Percentiles rank a stretch among this genome's conserved stretches.
Evolutionary conservation across 2,329 filamentous ascomycete species (phyloP).

Genomic region (Arthrobotrys iridis): DNA sequence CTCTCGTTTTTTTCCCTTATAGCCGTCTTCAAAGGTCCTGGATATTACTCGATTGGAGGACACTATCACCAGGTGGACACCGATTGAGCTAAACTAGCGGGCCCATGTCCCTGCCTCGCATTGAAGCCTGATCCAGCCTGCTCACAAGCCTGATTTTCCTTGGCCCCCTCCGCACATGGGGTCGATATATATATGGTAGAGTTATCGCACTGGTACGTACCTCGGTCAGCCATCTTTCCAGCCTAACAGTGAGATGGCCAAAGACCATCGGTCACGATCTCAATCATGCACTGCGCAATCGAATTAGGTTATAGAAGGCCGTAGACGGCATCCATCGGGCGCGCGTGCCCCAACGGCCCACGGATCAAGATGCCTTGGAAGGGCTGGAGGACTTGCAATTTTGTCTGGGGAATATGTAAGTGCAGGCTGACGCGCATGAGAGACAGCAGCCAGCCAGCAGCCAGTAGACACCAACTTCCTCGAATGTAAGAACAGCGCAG

Average conservation of each 20-base stretch:
- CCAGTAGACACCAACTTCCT: conserved; percentile 19
- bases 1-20: neutral
- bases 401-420: conserved; percentile 21
- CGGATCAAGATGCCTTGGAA: conserved; percentile 18
- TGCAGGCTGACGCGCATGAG: conserved; percentile 51
- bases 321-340: conserved; percentile 54
- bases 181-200: neutral
- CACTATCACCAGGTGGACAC: conserved; percentile 15
- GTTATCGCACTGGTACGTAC: conserved; percentile 11
- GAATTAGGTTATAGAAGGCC: conserved; percentile 54
- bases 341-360: conserved; percentile 23
- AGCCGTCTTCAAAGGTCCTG: neutral
- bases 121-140: conserved; percentile 3
- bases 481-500: conserved; percentile 1
- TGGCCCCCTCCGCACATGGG: neutral
- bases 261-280: conserved; percentile 17
- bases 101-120: conserved; percentile 12
- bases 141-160: conserved; percentile 7
- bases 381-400: conserved; percentile 5
- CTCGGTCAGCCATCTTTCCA: conserved; percentile 18
- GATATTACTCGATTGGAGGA: conserved; percentile 15
- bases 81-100: conserved; percentile 16
- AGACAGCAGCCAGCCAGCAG: conserved; percentile 8
- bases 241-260: conserved; percentile 15
- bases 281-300: conserved; percentile 31